These are phyloP conservation scores for Eucalyptus melliodora DNA, from an alignment of 345 rosid genomes.

Conservation along the genomic window DNA sequence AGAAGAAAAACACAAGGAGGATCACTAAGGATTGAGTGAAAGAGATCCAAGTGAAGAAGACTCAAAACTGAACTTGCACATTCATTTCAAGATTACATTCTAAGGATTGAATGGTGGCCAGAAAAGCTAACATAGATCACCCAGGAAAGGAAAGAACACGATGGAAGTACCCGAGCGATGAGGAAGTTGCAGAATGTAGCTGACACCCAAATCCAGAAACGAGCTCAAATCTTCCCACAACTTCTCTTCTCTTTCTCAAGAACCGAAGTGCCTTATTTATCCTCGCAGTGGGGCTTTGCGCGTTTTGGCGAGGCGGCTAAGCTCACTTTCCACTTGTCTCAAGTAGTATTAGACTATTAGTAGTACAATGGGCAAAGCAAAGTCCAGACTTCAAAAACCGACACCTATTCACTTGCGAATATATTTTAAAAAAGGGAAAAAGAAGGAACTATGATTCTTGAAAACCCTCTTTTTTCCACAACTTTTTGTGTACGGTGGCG, in stretches of 20 bases:
- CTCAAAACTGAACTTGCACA: not conserved
- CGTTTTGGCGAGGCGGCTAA: not conserved
- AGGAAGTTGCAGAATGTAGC: not conserved
- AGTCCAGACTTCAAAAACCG: not conserved
- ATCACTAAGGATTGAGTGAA: not conserved
- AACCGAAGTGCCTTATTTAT: not conserved
- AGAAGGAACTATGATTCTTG: not conserved
- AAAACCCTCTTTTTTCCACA: not conserved
- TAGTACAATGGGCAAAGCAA: not conserved
- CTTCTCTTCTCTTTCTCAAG: not conserved
- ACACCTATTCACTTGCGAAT: not conserved
- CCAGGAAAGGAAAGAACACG: not conserved
- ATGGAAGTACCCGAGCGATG: not conserved
- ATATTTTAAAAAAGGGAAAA: no score
- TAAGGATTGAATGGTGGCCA: not conserved
- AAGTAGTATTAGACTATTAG: not conserved
- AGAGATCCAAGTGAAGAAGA: not conserved
- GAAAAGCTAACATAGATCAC: not conserved
- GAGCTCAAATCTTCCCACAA: not conserved
- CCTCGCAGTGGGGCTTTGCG: not conserved
- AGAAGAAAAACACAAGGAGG: not conserved
- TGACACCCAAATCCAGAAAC: not conserved
- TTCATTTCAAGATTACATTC: not conserved
- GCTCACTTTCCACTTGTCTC: not conserved
- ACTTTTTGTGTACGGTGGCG: not conserved